Base-by-base conservation (phyloP, 2,329 filamentous ascomycete species). In the Onygena corvina region DNA sequence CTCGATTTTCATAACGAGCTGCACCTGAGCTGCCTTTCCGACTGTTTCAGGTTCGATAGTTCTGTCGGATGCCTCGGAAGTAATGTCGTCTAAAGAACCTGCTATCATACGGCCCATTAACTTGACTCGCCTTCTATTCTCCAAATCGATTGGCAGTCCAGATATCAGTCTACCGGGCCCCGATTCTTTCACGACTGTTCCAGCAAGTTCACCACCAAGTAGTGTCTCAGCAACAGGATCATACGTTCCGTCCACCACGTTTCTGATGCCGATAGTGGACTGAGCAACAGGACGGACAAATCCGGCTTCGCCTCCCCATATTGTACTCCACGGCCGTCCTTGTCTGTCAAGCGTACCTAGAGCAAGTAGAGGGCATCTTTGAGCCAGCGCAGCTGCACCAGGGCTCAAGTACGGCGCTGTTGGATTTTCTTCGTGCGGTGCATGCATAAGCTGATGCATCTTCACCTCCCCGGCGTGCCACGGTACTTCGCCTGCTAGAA, bases 281-380 rank as follows among this genome's bases (percentile, higher is more conserved):
- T 76, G 70, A 1, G 77, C 80, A 0, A 89, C 67, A 0, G 78
- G 42, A 44, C 74, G 71, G 0, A 79, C 77, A 56, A 90, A 84
- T 0, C 83, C 84, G 1, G 75, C 65, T 51, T 81, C 71, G 12
- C 86, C 86, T n/a, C 85, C 85, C 79, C 83, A 84, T 5, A 93
- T 54, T 0, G 83, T 83, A 12, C 82, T 83, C 86, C 86, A 93
- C 1, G 84, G 85, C 16, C 77, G 69, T 1, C 75, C 75, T 16
- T 79, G 59, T 2, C 67, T 64, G 59, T 92, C 86, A 1, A 89
- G 66, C 0, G 84, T 77, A 1, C 86, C 86, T 14, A 93, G 66
- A 0, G 84, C 85, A 11, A 92, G 70, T 5, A 92, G 70, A 0
- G 84, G 80, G 0, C 79, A 80, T 12, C 67, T 67, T 46, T 75